Evolutionary conservation across 2,329 filamentous ascomycete species (phyloP), one percentile per base, ranked within the genome.

Genomic region (Fusarium foetens): DNA sequence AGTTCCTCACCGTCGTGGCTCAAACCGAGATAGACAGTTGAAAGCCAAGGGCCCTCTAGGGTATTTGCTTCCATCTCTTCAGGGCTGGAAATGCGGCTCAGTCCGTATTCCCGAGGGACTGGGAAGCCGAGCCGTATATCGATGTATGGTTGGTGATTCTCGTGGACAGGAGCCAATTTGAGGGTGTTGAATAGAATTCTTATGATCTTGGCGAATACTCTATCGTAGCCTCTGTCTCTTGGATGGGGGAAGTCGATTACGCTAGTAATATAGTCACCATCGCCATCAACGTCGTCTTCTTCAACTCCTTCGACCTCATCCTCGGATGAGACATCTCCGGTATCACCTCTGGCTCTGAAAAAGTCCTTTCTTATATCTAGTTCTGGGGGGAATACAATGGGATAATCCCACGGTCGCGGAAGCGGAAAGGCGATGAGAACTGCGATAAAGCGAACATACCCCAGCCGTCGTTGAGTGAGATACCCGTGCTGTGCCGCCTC

Each of bases 391-490:
- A 66, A 66, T 2, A 59, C 13, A 5, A 66, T 35, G 2, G 63
- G 61, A 16, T 38, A 29, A 29, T 66, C 63, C 63, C 51, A 66
- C 1, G 63, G 63, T 29, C 51, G 64, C 3, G 63, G 63, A 1
- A 66, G 61, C 9, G 63, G 61, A 14, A 66, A 66, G 9, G 51
- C 49, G 7, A 66, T 59, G 8, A 54, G 51, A 51, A 66, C 61
- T 27, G 61, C 63, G 6, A 66, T 33, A 0, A 16, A 33, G n/a
- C 61, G 61, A 4, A 68, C 29, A 23, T 51, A 68, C 1, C 48
- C 42, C 9, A 68, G 36, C 1, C 65, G 63, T 8, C 63, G 42
- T 4, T 23, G 41, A 21, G 54, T 68, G 2, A 67, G 17, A 17
- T 54, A 61, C 2, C 63, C 63, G 19, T 61, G 35, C 19, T 51